Percentiles rank a stretch among this genome's conserved stretches.
phyloP scores from a whole-genome alignment of 2,329 filamentous ascomycete species.

The Cladophialophora yegresii region DNA sequence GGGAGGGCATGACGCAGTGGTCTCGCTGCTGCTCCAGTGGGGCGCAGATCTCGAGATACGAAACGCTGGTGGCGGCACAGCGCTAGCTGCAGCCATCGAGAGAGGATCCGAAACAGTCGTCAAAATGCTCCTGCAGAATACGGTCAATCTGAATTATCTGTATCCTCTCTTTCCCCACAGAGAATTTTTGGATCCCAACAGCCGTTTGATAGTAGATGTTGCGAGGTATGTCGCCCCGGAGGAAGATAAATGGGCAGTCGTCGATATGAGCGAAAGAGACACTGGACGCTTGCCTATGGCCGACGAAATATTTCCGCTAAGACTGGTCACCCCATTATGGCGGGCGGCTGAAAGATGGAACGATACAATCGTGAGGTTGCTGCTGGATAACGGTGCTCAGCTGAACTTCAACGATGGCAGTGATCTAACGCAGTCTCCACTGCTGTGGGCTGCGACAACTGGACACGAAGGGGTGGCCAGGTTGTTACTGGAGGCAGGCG shows the following conservation, averaged over 20 bases:
- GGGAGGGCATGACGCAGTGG: slow-evolving; percentile 11
- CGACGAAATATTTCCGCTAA: no score
- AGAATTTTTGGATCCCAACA: no score
- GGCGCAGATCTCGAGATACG: neutral
- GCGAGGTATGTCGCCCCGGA: no score
- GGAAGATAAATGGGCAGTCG: no score
- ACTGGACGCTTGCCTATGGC: no score
- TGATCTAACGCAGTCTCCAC: neutral
- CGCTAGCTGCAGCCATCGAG: neutral
- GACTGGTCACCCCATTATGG: neutral
- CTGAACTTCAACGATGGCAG: neutral
- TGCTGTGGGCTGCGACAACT: neutral
- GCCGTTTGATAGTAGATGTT: no score
- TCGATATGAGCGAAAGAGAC: no score
- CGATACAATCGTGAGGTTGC: neutral
- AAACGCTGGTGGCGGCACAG: neutral
- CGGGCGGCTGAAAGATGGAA: neutral
- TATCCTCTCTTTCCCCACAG: neutral
- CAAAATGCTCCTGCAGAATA: neutral
- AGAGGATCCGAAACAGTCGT: neutral
- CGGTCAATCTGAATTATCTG: neutral
- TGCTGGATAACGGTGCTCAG: neutral
- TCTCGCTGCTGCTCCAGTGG: neutral
- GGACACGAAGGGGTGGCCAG: neutral
- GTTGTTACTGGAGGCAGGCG: neutral